Evolutionary conservation across 2,329 filamentous ascomycete genomes (phyloP), one percentile per base, ranked within the genome.

Genomic region (Dryadomyces quercus-mongolicae): DNA sequence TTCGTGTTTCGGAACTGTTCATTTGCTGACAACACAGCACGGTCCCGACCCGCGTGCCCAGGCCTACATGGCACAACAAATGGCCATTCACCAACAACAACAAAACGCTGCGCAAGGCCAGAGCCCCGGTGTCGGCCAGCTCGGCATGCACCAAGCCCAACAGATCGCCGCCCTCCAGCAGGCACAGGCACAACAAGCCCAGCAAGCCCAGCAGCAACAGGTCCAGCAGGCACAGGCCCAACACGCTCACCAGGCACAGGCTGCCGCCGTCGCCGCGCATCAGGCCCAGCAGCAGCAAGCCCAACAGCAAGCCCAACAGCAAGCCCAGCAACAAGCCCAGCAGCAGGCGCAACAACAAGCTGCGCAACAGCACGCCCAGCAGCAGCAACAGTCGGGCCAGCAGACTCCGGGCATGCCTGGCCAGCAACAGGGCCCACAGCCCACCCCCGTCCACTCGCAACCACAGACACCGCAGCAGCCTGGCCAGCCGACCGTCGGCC

Each of bases 51-150:
- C 20, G 5, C 55, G 55, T 9, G 20, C 36, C 5, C 59, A 74
- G 56, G 67, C 65, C 22, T 66, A 77, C 55, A 65, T 78, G 58
- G 73, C 70, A 3, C 74, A 75, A 48, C 74, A 75, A 50, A 62
- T 75, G 43, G 72, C 71, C 12, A 63, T 76, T 43, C 73, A 75
- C 56, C 72, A 75, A 43, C 70, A 73, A 68, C 74, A 68, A 40
- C 36, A 40, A 16, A 12, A 40, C 10, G 67, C 72, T 56, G 69
- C 44, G 12, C 55, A 56, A n/a, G 49, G 45, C 48, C 55, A 56
- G 7, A 55, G 65, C 10, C 50, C 50, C 6, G 45, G 42, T 21
- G 48, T 36, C 15, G 13, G 20, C 13, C 70, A 71, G 47, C 63
- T 71, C 18, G 21, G n/a, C n/a, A 44, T 54, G n/a, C 52, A 54